Percentiles rank a stretch among this genome's conserved stretches.
Conservation (phyloP, 2,329 filamentous ascomycete genomes). For the Aureobasidium uvarum region DNA sequence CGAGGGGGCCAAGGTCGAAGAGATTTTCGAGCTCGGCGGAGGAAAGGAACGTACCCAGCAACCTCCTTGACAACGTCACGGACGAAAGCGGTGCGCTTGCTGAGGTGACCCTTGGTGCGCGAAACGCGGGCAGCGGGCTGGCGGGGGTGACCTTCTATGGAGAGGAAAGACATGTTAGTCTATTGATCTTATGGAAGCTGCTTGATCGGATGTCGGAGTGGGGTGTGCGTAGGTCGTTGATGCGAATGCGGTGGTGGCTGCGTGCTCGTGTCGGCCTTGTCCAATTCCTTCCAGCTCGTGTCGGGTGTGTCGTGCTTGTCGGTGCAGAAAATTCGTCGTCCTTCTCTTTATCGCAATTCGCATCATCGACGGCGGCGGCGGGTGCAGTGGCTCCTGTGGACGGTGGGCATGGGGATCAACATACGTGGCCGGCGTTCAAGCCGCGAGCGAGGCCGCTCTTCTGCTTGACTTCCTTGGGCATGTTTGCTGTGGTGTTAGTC, state of each 20-base stretch:
- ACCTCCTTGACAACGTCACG: slow-evolving; percentile 98
- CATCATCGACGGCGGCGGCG: slow-evolving; percentile 31
- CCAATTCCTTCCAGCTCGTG: background rate
- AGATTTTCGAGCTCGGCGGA: background rate
- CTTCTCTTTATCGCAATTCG: slow-evolving; percentile 38
- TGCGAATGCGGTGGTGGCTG: slow-evolving; percentile 4
- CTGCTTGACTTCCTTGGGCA: slow-evolving; percentile 57
- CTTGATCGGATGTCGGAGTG: background rate
- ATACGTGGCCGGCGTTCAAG: slow-evolving; percentile 66
- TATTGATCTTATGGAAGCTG: slow-evolving; percentile 27
- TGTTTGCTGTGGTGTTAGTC: slow-evolving; percentile 36
- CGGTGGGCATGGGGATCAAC: slow-evolving; percentile 40
- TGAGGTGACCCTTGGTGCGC: slow-evolving; percentile 90
- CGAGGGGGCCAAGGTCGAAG: background rate
- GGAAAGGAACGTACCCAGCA: slow-evolving; percentile 67
- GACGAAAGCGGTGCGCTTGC: slow-evolving; percentile 96
- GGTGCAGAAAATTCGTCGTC: slow-evolving; percentile 3
- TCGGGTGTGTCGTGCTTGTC: slow-evolving; percentile 3
- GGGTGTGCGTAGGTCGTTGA: slow-evolving; percentile 9
- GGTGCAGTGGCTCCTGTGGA: slow-evolving; percentile 21
- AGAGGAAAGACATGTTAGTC: slow-evolving; percentile 20
- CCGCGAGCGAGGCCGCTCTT: slow-evolving; percentile 58
- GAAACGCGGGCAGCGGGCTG: slow-evolving; percentile 52
- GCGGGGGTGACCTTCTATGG: slow-evolving; percentile 52
- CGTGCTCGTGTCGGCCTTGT: background rate